phyloP scores from a whole-genome alignment of 2,329 filamentous ascomycete genomes.

The Penicillium verrucosum region DNA sequence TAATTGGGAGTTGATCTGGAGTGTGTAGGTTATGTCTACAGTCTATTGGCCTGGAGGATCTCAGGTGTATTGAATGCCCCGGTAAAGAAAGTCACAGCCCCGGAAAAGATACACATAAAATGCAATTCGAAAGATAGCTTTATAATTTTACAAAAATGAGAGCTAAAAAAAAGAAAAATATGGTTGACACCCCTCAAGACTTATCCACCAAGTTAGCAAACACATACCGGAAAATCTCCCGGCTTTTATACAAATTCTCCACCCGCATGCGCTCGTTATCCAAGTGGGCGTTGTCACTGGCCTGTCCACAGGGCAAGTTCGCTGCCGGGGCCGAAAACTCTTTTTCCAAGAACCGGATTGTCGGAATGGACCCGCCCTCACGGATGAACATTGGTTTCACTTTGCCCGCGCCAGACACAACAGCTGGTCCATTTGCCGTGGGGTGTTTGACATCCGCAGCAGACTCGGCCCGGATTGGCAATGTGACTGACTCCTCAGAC shows the following conservation, averaged over 20 bases:
- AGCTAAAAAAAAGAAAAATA: not conserved
- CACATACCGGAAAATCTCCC: slow-evolving; percentile 84
- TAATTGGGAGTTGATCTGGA: not conserved
- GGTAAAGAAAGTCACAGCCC: not conserved
- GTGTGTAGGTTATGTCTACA: not conserved
- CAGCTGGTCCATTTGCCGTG: not conserved
- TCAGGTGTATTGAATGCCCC: not conserved
- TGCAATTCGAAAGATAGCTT: not conserved
- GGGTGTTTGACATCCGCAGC: not conserved
- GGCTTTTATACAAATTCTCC: slow-evolving; percentile 82
- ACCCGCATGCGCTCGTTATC: slow-evolving; percentile 92
- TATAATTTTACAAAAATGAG: not conserved
- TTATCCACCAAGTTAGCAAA: slow-evolving; percentile 63
- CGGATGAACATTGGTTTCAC: slow-evolving; percentile 77
- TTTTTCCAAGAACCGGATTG: slow-evolving; percentile 90
- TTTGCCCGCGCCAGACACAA: not conserved
- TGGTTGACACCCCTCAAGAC: slow-evolving; percentile 3
- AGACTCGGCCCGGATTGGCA: slow-evolving; percentile 12
- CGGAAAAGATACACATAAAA: not conserved
- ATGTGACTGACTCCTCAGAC: slow-evolving; percentile 8
- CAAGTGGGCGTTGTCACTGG: slow-evolving; percentile 88
- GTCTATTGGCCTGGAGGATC: not conserved
- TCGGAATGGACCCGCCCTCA: slow-evolving; percentile 92
- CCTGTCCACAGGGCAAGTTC: slow-evolving; percentile 90
- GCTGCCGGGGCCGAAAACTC: slow-evolving; percentile 88